Evolutionary conservation across 2,329 filamentous ascomycete genomes (phyloP).

Genomic region (Colletotrichum somersetense): DNA sequence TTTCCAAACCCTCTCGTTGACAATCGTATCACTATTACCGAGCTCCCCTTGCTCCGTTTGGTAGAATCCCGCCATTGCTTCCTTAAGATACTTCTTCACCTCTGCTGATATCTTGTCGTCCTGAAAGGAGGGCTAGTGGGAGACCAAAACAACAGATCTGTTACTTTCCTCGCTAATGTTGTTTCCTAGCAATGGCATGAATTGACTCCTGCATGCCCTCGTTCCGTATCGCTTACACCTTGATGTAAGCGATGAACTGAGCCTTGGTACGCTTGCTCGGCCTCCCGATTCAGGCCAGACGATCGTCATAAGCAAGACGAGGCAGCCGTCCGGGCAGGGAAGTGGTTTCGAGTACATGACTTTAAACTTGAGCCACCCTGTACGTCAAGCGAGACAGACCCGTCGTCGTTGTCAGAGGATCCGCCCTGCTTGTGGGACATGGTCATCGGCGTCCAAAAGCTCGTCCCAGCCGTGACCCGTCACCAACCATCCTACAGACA

Average conservation of each 20-base stretch:
- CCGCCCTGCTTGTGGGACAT: neutral
- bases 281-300: too few relatives aligned
- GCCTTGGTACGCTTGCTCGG: neutral
- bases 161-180: too few relatives aligned
- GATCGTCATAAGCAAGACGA: neutral
- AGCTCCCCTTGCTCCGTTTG: too few relatives aligned
- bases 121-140: neutral
- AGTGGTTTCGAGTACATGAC: neutral
- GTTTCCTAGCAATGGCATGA: fast-evolving
- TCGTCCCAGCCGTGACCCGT: fast-evolving
- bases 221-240: too few relatives aligned
- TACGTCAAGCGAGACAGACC: neutral
- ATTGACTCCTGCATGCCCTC: neutral
- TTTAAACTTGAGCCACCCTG: neutral
- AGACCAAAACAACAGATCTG: too few relatives aligned
- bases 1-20: too few relatives aligned
- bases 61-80: too few relatives aligned
- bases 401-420: neutral
- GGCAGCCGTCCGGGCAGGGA: neutral
- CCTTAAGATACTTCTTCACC: neutral
- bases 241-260: too few relatives aligned
- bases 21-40: too few relatives aligned
- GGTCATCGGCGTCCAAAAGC: neutral
- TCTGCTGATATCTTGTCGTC: neutral
- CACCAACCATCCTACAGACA: conserved; percentile 20